Evolutionary conservation across 371 early-diverging fungal genomes (phyloP).

Genomic region (Lichtheimia ornata): DNA sequence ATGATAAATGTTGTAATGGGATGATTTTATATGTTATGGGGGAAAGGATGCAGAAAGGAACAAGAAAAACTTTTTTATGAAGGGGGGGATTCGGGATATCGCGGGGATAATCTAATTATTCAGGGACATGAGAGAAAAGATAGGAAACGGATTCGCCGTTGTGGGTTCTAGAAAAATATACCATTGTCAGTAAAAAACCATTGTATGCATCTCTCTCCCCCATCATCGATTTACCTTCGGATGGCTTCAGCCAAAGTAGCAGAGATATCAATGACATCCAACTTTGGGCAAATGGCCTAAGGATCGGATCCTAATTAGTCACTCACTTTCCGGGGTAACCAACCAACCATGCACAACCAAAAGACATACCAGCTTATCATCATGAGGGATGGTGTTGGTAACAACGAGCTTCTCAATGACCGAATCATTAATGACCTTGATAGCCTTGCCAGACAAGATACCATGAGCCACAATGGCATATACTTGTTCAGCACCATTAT

Average conservation of each 20-base stretch:
- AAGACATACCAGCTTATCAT: constrained; percentile 69
- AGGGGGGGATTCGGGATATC: too few relatives aligned
- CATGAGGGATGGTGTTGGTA: constrained; percentile 94
- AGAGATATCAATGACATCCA: constrained; percentile 92
- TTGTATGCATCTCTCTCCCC: not conserved
- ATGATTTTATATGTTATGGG: too few relatives aligned
- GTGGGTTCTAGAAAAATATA: constrained; percentile 68
- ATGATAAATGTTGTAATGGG: too few relatives aligned
- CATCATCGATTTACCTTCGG: constrained; percentile 56
- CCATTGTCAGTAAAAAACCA: not conserved
- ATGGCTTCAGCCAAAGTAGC: constrained; percentile 93
- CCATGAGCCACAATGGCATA: constrained; percentile 97
- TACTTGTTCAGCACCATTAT: constrained; percentile 91
- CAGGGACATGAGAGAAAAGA: constrained; percentile 70
- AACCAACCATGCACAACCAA: not conserved
- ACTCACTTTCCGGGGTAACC: not conserved
- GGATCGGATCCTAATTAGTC: constrained; percentile 1
- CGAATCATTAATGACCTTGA: constrained; percentile 87
- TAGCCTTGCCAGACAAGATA: constrained; percentile 91
- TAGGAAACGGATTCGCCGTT: constrained; percentile 95
- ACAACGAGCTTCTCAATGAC: constrained; percentile 84
- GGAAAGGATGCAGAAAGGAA: too few relatives aligned
- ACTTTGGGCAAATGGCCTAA: constrained; percentile 78
- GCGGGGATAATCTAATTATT: constrained; percentile 22
- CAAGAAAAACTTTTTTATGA: too few relatives aligned